Evolutionary conservation across 768 basidiomycete species (phyloP).

Genomic region (Suillus decipiens): DNA sequence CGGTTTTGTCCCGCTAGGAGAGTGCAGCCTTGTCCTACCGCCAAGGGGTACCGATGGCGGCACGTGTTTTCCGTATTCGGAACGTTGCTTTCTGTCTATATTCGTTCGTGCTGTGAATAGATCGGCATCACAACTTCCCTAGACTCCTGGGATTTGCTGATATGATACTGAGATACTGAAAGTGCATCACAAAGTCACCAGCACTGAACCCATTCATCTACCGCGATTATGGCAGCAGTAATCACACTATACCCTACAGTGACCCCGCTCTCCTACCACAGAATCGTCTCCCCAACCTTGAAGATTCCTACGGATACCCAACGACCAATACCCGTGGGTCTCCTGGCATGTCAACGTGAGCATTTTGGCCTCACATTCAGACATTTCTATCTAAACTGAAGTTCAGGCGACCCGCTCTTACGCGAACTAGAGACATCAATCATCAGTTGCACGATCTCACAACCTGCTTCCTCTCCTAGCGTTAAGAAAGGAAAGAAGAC

Average conservation of each 20-base stretch:
- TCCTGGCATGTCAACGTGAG: conserved; percentile 79
- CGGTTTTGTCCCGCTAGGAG: too few relatives aligned
- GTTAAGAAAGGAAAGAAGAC: conserved; percentile 61
- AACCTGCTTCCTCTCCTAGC: conserved; percentile 38
- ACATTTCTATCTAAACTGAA: conserved; percentile 14
- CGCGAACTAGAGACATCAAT: conserved; percentile 58
- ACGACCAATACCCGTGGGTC: conserved; percentile 66
- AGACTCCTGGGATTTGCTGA: conserved; percentile 7
- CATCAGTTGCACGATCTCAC: conserved; percentile 49
- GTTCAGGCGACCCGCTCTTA: conserved; percentile 69
- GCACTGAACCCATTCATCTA: not conserved
- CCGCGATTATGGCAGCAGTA: conserved; percentile 33
- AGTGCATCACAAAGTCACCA: not conserved
- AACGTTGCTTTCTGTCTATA: too few relatives aligned
- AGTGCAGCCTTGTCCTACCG: too few relatives aligned
- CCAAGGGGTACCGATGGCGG: too few relatives aligned
- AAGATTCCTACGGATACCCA: conserved; percentile 51
- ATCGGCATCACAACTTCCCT: not conserved
- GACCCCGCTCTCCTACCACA: conserved; percentile 63
- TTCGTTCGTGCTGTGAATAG: too few relatives aligned
- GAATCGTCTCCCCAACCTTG: conserved; percentile 60
- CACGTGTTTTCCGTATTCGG: too few relatives aligned
- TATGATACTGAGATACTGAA: conserved; percentile 6
- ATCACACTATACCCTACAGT: conserved; percentile 43
- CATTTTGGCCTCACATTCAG: conserved; percentile 11